Evolutionary conservation across 2,329 filamentous ascomycete genomes (phyloP), one percentile per base, ranked within the genome.

Genomic region (Nemania bipapillata): DNA sequence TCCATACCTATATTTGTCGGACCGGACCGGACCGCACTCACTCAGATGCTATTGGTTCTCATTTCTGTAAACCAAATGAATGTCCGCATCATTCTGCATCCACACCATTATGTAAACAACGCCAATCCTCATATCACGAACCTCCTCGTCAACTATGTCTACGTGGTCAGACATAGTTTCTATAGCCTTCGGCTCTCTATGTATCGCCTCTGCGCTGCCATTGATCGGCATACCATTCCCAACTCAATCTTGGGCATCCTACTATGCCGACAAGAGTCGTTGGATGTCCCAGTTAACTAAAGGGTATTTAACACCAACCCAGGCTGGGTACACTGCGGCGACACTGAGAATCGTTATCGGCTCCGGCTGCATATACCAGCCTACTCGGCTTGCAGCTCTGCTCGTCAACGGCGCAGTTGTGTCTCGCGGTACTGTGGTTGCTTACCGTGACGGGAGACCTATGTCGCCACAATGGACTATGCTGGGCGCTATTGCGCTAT

Each of bases 191-290:
- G 74, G 74, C 52, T 58, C 47, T 9, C 70, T 74, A 5, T 76
- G 72, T 40, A 72, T 74, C 65, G 35, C 61, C 32, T 74, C 72
- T 6, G 71, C 73, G 20, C 63, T 73, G 35, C 74, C 74, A 9
- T 73, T 76, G 32, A 56, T 73, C 26, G 71, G 74, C 28, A 63
- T 75, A 11, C 69, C 74, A 3, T 71, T 73, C 52, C 74, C 74
- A 1, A 69, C 40, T 32, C 61, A 32, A 45, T 55, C 55, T 15
- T 71, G 66, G 68, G 72, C 71, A 11, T 63, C 40, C 37, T 75
- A 74, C 63, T 74, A 75, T 56, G 70, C 69, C 42, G 73, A 70
- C 26, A 76, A 75, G 67, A 76, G 72, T 35, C 63, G 52, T 11
- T 74, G 72, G 73, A 58, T 72, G 60, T 66, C 72, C 2, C 53